phyloP scores from a whole-genome alignment of 768 basidiomycete genomes.

The Auriculariales sp. region DNA sequence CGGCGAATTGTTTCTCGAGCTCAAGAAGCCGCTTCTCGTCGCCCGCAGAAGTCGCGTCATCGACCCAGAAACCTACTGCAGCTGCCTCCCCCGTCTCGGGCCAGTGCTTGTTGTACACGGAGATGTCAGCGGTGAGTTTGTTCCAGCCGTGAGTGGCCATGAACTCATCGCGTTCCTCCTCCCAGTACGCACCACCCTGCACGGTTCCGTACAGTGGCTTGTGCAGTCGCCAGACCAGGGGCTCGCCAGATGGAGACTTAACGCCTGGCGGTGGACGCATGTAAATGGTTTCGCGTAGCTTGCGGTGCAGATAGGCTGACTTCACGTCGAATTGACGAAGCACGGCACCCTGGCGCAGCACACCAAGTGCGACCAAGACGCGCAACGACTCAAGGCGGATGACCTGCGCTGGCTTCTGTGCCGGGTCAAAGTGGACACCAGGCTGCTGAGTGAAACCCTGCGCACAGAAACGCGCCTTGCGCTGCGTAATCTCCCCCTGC shows the following conservation, averaged over 20 bases:
- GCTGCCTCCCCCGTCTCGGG: background rate
- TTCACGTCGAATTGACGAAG: slow-evolving; percentile 26
- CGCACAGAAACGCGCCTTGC: slow-evolving; percentile 26
- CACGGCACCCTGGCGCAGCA: slow-evolving; percentile 17
- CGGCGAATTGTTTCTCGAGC: background rate
- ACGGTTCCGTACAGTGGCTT: slow-evolving; percentile 24
- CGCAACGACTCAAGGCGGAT: slow-evolving; percentile 15
- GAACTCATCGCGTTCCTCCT: slow-evolving; percentile 17
- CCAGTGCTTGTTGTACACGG: background rate
- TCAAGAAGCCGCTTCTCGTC: background rate
- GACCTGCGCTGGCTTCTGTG: slow-evolving; percentile 5
- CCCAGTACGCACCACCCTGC: slow-evolving; percentile 21
- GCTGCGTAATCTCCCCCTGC: slow-evolving; percentile 12
- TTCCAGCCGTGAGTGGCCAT: background rate
- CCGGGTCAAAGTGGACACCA: slow-evolving; percentile 18
- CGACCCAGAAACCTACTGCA: background rate
- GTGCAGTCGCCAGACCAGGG: slow-evolving; percentile 9
- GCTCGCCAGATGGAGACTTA: slow-evolving; percentile 7
- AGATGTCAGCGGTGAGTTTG: background rate
- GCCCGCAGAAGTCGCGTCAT: background rate
- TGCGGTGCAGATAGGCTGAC: slow-evolving; percentile 24
- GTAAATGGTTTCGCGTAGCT: slow-evolving; percentile 15
- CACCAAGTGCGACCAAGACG: slow-evolving; percentile 22
- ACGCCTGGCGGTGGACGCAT: slow-evolving; percentile 22
- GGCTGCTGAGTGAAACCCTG: slow-evolving; percentile 26